A percentile compares a stretch with the other conserved stretches of the same genome.
These are phyloP conservation scores for Candida sanyiensis DNA, from an alignment of 805 yeast species.

Conservation along the genomic window DNA sequence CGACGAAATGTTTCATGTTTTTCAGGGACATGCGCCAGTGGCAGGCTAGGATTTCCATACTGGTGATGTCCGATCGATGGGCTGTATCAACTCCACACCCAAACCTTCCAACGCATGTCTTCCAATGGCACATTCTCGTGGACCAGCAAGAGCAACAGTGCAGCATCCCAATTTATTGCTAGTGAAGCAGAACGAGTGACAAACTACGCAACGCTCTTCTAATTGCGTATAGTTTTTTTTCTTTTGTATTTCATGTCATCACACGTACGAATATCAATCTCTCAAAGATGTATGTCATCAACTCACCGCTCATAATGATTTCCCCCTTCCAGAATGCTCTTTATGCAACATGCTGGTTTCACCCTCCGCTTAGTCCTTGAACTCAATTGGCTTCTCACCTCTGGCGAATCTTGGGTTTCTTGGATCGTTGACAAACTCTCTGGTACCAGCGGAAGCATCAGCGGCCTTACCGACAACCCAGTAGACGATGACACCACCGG, in stretches of 20 bases:
- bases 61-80: too few species aligned
- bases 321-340: background rate
- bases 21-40: too few species aligned
- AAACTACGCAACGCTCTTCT: too few species aligned
- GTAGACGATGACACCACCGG: conserved; percentile 74
- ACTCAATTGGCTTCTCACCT: conserved; percentile 44
- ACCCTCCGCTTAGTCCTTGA: conserved; percentile 20
- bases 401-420: conserved; percentile 85
- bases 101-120: too few species aligned
- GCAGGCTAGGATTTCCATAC: too few species aligned
- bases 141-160: too few species aligned
- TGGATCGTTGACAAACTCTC: conserved; percentile 88
- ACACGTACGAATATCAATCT: conserved; percentile 4
- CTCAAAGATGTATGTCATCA: conserved; percentile 3
- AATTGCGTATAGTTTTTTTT: too few species aligned
- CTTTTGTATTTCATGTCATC: conserved; percentile 5
- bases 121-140: too few species aligned
- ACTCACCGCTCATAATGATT: background rate
- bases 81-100: too few species aligned
- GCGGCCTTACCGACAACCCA: conserved; percentile 67
- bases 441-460: conserved; percentile 60
- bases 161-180: too few species aligned
- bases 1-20: too few species aligned
- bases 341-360: background rate
- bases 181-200: too few species aligned